A percentile compares a stretch with the other conserved stretches of the same genome.
Evolutionary conservation across 306 rosid genomes (phyloP).

Genomic region (Coriaria nepalensis): DNA sequence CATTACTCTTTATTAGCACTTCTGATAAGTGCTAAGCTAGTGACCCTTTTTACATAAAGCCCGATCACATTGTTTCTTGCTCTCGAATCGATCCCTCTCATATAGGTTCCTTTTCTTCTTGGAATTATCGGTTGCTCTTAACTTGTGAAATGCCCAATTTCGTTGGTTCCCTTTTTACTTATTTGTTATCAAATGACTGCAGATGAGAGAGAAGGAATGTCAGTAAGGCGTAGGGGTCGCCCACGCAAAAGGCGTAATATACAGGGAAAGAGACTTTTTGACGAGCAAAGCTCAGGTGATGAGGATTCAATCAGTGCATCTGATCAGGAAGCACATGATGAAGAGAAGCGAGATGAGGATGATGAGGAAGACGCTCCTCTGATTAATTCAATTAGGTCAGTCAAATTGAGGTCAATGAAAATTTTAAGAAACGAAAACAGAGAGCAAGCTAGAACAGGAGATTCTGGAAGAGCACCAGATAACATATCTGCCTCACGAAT

Average conservation of each 20-base stretch:
- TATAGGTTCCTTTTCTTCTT: background rate
- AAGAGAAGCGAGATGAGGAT: constrained; percentile 48
- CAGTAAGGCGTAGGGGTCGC: constrained; percentile 77
- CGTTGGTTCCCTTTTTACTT: constrained; percentile 2
- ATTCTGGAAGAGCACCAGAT: constrained; percentile 27
- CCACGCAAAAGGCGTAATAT: constrained; percentile 63
- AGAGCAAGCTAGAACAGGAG: constrained; percentile 28
- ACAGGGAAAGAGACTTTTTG: constrained; percentile 75
- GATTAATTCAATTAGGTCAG: constrained; percentile 59
- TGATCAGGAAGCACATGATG: constrained; percentile 59
- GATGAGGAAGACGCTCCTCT: constrained; percentile 68
- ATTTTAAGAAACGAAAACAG: constrained; percentile 49
- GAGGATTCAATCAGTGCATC: constrained; percentile 85
- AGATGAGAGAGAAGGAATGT: constrained; percentile 71
- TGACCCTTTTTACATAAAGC: too few relatives aligned
- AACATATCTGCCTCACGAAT: constrained; percentile 43
- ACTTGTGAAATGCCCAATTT: too few relatives aligned
- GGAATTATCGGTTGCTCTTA: too few relatives aligned
- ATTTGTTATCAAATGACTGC: constrained; percentile 17
- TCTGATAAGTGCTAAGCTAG: background rate
- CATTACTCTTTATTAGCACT: background rate
- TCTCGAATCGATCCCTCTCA: too few relatives aligned
- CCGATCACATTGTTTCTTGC: too few relatives aligned
- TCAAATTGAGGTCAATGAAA: constrained; percentile 65
- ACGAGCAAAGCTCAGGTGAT: constrained; percentile 66